Evolutionary conservation across 805 yeast genomes (phyloP), one percentile per base, ranked within the genome.

Genomic region (Kazachstania psychrophila): DNA sequence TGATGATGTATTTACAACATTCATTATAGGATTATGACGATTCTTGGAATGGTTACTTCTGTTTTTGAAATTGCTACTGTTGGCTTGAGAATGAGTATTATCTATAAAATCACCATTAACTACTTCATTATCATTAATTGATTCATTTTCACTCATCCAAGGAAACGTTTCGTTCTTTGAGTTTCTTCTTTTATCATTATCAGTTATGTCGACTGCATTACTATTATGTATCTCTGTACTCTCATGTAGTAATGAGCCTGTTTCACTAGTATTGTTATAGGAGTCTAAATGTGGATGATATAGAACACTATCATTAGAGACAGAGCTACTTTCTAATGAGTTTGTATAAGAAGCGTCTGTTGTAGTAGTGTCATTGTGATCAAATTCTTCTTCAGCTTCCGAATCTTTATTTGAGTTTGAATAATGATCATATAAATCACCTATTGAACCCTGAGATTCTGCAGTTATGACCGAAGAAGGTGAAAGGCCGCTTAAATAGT

Each of bases 1-100:
- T 11, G 28, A 22, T 8, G 29, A 16, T 7, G 29, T 16, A n/a
- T 18, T 30, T 9, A 22, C 6, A 14, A 32, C 13, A 13, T 16
- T 33, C n/a, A 45, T 36, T 10, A 52, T 43, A 23, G 57, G 57
- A 13, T 39, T 35, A 36, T 63, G 66, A 40, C 66, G 56, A 38
- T 61, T 60, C 37, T 64, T 54, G 3, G 65, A 48, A 38, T 62
- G 66, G 36, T 61, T 61, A 7, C 47, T 44, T 35, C 46, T 45
- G 15, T 40, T 45, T 18, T 25, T 33, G 3, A 22, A n/a, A 13
- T 30, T 23, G 3, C 12, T 13, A 18, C n/a, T n/a, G n/a, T 12
- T 31, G 9, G 34, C 29, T 22, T 26, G 11, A 16, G 38, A 24
- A 9, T 23, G 12, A 3, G 38, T 12, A 23, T 35, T 35, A 23